Conservation (phyloP, 192 early-diverging fungal genomes). For the Funneliformis geosporum region DNA sequence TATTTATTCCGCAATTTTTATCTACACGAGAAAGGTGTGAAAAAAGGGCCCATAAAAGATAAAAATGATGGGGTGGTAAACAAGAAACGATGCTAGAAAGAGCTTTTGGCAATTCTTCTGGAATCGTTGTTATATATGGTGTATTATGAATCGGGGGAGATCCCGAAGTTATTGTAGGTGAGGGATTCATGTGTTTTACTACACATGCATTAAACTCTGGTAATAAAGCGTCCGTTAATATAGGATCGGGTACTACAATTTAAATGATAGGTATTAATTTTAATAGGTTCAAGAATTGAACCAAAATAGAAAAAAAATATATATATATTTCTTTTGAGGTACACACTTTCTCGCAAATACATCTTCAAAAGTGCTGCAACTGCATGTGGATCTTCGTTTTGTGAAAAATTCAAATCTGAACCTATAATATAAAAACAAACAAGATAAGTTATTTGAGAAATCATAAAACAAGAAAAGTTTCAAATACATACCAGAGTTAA, state of each 20-base stretch:
- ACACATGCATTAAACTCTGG: slow-evolving; percentile 46
- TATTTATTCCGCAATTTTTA: slow-evolving; percentile 49
- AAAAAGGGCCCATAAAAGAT: slow-evolving; percentile 52
- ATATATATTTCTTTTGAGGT: neutral
- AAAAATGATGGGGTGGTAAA: slow-evolving; percentile 53
- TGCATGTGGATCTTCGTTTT: slow-evolving; percentile 54
- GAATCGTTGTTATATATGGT: slow-evolving; percentile 36
- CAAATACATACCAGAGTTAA: slow-evolving; percentile 13
- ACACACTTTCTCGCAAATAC: slow-evolving; percentile 63
- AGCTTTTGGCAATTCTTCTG: slow-evolving; percentile 5
- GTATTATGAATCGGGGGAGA: slow-evolving; percentile 37
- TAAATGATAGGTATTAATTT: neutral
- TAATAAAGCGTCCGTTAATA: slow-evolving; percentile 47
- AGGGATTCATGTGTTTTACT: neutral
- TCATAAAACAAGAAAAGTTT: neutral
- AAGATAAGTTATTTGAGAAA: neutral
- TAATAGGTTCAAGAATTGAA: neutral
- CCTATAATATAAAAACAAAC: slow-evolving; percentile 10
- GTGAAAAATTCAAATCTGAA: slow-evolving; percentile 24
- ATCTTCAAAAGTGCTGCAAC: slow-evolving; percentile 61
- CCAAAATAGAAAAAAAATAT: neutral
- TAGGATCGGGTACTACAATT: slow-evolving; percentile 49
- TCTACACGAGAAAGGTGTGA: slow-evolving; percentile 56
- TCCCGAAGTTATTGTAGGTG: slow-evolving; percentile 32
- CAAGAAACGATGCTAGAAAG: slow-evolving; percentile 41